phyloP scores from a whole-genome alignment of 2,329 filamentous ascomycete species.

The Blastomyces gilchristii region DNA sequence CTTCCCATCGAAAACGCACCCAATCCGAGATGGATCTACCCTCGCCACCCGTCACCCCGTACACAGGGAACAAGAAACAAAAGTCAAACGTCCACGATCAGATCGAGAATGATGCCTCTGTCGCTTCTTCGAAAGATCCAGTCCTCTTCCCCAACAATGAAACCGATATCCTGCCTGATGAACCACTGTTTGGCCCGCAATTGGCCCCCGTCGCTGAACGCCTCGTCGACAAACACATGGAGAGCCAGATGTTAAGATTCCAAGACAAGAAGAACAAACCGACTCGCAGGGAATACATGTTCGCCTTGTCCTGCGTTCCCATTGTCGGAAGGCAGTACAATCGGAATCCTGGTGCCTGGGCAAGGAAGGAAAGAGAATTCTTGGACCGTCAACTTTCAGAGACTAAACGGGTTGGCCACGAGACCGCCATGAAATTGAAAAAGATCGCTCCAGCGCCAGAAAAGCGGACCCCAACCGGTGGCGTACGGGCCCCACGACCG shows the following conservation, averaged over 20 bases:
- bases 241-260: slow-evolving; percentile 32
- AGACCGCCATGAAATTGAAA: slow-evolving; percentile 26
- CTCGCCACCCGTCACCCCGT: slow-evolving; percentile 39
- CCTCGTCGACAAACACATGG: slow-evolving; percentile 35
- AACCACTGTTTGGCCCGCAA: slow-evolving; percentile 21
- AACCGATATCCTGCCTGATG: slow-evolving; percentile 16
- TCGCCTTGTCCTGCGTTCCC: slow-evolving; percentile 36
- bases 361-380: slow-evolving; percentile 33
- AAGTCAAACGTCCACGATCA: slow-evolving; percentile 26
- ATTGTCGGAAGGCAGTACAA: slow-evolving; percentile 36
- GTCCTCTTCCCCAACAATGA: slow-evolving; percentile 36
- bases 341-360: slow-evolving; percentile 35
- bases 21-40: slow-evolving; percentile 36
- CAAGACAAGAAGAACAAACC: slow-evolving; percentile 34
- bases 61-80: slow-evolving; percentile 33
- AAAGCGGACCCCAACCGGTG: slow-evolving; percentile 19
- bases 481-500: slow-evolving; percentile 22
- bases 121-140: slow-evolving; percentile 28
- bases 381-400: slow-evolving; percentile 32
- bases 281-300: slow-evolving; percentile 35
- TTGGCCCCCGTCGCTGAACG: slow-evolving; percentile 27
- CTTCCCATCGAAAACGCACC: slow-evolving; percentile 33
- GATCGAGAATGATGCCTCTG: slow-evolving; percentile 22
- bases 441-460: slow-evolving; percentile 32
- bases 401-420: slow-evolving; percentile 31